These are phyloP conservation scores for Linum usitatissimum DNA, from an alignment of 345 rosid genomes.

Conservation along the genomic window DNA sequence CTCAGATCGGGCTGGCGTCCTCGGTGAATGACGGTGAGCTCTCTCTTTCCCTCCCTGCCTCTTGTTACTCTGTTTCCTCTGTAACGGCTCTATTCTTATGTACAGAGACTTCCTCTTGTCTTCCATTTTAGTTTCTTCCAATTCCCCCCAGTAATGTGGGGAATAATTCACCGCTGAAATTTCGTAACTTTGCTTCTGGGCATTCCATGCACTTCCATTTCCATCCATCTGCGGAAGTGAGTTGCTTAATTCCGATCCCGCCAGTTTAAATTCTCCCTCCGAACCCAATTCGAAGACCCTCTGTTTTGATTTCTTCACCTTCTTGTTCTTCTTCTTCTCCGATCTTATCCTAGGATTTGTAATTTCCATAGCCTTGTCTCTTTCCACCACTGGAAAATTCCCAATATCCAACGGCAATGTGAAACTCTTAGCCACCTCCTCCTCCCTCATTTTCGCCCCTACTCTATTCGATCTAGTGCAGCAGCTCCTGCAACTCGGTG, in stretches of 20 bases:
- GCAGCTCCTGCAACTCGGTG: conserved; percentile 20
- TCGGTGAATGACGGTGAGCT: conserved; percentile 37
- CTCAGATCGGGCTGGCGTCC: conserved; percentile 34
- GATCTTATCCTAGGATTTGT: conserved; percentile 42
- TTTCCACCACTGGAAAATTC: conserved; percentile 16
- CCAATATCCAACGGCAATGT: conserved; percentile 20
- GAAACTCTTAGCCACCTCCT: conserved; percentile 27
- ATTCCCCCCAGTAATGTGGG: conserved; percentile 24
- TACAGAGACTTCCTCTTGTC: conserved; percentile 59
- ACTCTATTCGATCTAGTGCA: conserved; percentile 20
- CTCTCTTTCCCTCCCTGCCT: conserved; percentile 34
- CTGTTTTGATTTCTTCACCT: conserved; percentile 24
- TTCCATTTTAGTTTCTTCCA: conserved; percentile 37
- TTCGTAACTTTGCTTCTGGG: conserved; percentile 9
- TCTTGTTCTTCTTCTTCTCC: conserved; percentile 24
- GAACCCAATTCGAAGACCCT: conserved; percentile 13
- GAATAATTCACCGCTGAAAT: conserved; percentile 13
- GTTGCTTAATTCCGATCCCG: conserved; percentile 18
- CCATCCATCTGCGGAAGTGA: conserved; percentile 12
- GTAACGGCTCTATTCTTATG: conserved; percentile 37
- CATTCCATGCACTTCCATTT: conserved; percentile 17
- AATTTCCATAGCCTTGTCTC: conserved; percentile 28
- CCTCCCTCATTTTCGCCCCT: conserved; percentile 16
- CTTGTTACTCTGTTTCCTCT: conserved; percentile 29
- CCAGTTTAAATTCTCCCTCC: conserved; percentile 10